Conservation (phyloP, 1,139 yeast species). For the Pneumocystis jirovecii region DNA sequence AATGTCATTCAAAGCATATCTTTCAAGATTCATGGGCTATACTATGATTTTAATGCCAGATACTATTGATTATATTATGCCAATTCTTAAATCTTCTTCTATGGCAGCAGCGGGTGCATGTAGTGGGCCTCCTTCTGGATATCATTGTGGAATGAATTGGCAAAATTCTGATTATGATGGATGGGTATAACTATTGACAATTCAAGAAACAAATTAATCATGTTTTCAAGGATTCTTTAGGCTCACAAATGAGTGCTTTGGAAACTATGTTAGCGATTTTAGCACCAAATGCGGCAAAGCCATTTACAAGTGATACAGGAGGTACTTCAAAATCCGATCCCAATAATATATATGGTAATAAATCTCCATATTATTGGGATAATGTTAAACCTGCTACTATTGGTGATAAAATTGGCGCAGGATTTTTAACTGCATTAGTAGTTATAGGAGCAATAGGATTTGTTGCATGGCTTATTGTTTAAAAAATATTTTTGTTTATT, state of each 20-base stretch:
- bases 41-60: conserved; percentile 45
- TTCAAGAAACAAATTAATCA: background rate
- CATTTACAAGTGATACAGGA: conserved; percentile 32
- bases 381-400: conserved; percentile 31
- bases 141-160: conserved; percentile 67
- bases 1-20: conserved; percentile 60
- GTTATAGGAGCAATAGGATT: conserved; percentile 50
- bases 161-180: conserved; percentile 11
- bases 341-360: conserved; percentile 20
- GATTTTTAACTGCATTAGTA: conserved; percentile 63
- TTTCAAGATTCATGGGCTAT: conserved; percentile 49
- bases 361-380: conserved; percentile 5
- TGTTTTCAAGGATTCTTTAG: conserved; percentile 36
- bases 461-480: conserved; percentile 58
- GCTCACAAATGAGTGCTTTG: conserved; percentile 65
- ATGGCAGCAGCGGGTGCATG: conserved; percentile 57
- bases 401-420: conserved; percentile 79
- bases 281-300: conserved; percentile 27
- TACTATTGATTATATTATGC: conserved; percentile 31
- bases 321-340: conserved; percentile 31
- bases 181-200: background rate
- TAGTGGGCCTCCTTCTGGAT: conserved; percentile 59
- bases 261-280: conserved; percentile 45
- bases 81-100: conserved; percentile 39
- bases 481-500: conserved; percentile 10